Percentiles rank a stretch among this genome's conserved stretches.
These are phyloP conservation scores for Ophiostoma perfectum DNA, from an alignment of 2,329 filamentous ascomycete genomes.

Conservation along the genomic window DNA sequence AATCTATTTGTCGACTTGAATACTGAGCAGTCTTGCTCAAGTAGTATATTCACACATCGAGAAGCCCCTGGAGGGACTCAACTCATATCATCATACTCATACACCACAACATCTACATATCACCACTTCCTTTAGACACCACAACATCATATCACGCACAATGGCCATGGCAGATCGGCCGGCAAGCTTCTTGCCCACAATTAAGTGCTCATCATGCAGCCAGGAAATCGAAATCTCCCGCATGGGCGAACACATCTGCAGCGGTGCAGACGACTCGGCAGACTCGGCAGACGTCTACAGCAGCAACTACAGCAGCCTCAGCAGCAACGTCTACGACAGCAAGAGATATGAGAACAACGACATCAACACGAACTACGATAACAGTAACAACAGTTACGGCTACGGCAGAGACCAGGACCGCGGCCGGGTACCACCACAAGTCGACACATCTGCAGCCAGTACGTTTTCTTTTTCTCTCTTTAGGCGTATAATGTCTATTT, in stretches of 20 bases:
- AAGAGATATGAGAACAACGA: conserved; percentile 6
- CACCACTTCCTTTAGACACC: neutral
- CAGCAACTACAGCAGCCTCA: neutral
- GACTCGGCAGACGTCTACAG: conserved; percentile 28
- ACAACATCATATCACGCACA: conserved; percentile 13
- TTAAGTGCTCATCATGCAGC: conserved; percentile 82
- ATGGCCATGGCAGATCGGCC: conserved; percentile 36
- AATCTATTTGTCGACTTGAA: neutral
- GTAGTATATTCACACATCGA: neutral
- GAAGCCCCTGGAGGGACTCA: neutral
- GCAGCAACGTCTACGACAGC: neutral
- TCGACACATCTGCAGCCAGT: conserved; percentile 56
- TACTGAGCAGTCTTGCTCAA: no score
- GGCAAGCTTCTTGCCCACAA: conserved; percentile 68
- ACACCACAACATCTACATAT: neutral
- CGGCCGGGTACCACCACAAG: conserved; percentile 46
- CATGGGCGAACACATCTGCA: conserved; percentile 81
- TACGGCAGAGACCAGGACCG: conserved; percentile 36
- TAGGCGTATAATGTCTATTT: neutral
- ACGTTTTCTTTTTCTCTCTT: conserved; percentile 31
- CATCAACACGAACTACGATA: neutral
- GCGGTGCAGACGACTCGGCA: conserved; percentile 36
- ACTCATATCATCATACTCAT: neutral
- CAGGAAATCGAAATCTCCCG: conserved; percentile 73
- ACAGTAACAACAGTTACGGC: conserved; percentile 30